A percentile compares a stretch with the other conserved stretches of the same genome.
Conservation (phyloP, 345 rosid species). For the Brassica rapa region DNA sequence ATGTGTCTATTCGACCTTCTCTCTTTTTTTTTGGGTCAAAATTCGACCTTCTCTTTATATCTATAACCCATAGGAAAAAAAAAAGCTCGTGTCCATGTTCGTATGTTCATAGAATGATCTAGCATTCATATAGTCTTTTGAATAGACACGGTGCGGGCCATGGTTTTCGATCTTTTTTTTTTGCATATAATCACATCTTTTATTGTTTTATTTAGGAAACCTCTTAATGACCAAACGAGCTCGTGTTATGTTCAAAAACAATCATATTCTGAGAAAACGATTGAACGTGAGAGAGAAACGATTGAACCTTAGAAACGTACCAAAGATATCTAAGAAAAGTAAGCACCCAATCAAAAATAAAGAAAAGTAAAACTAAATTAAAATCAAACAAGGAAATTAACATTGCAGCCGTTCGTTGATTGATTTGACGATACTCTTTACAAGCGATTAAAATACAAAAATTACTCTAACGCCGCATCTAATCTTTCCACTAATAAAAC, state of each 20-base stretch:
- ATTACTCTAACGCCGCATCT: slow-evolving; percentile 16
- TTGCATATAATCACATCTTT: neutral
- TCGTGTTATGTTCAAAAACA: neutral
- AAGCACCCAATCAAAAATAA: neutral
- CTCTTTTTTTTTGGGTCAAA: neutral
- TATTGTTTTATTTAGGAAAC: neutral
- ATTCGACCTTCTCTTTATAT: neutral
- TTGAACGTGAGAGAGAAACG: neutral
- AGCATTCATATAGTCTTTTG: neutral
- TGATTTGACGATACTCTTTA: slow-evolving; percentile 19
- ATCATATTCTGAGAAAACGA: neutral
- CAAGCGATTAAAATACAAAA: slow-evolving; percentile 27
- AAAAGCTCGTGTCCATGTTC: neutral
- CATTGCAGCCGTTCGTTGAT: slow-evolving; percentile 18
- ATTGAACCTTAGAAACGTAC: neutral
- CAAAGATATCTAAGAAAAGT: neutral
- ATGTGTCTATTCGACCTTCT: neutral
- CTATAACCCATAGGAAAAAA: too few species aligned
- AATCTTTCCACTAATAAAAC: slow-evolving; percentile 9
- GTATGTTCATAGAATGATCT: neutral
- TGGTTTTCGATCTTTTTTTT: too few species aligned
- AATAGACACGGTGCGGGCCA: neutral
- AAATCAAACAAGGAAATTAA: neutral
- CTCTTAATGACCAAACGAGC: neutral
- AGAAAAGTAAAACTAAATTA: neutral